Conservation (phyloP, 305 asterid genomes). For the Fraxinus platypoda region DNA sequence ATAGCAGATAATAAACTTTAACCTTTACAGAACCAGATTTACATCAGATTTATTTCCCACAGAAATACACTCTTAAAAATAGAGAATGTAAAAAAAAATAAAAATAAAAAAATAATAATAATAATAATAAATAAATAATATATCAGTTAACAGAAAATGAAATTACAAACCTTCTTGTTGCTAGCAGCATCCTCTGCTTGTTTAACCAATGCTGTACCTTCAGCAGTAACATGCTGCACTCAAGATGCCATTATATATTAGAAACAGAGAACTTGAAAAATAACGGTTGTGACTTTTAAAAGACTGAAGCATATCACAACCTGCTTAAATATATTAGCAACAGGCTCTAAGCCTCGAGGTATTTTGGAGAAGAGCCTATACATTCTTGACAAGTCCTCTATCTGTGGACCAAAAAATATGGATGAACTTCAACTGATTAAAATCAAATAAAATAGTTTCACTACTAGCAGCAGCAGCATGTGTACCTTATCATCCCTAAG, state of each 20-base stretch:
- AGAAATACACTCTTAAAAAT: not conserved
- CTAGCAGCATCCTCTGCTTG: slow-evolving; percentile 99
- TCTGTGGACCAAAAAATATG: slow-evolving; percentile 34
- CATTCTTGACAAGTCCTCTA: slow-evolving; percentile 89
- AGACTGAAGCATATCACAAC: slow-evolving; percentile 32
- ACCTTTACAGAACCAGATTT: not conserved
- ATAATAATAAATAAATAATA: no score
- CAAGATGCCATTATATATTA: slow-evolving; percentile 23
- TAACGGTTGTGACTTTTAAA: not conserved
- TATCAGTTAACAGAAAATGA: not conserved
- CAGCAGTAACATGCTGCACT: slow-evolving; percentile 87
- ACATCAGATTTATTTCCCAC: not conserved
- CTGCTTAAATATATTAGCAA: slow-evolving; percentile 87
- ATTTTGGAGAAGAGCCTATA: slow-evolving; percentile 87
- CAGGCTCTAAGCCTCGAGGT: slow-evolving; percentile 86
- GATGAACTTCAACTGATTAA: not conserved
- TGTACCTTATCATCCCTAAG: slow-evolving; percentile 92
- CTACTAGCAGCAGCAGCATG: not conserved
- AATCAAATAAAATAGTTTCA: not conserved
- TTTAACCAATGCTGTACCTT: slow-evolving; percentile 89
- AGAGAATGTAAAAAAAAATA: not conserved
- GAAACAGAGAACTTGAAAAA: slow-evolving; percentile 8
- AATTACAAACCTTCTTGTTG: slow-evolving; percentile 66
- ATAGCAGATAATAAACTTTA: not conserved
- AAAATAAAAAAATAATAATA: no score